Evolutionary conservation across 352 stramenopile genomes (phyloP).

Genomic region (Globisporangium megalacanthum): DNA sequence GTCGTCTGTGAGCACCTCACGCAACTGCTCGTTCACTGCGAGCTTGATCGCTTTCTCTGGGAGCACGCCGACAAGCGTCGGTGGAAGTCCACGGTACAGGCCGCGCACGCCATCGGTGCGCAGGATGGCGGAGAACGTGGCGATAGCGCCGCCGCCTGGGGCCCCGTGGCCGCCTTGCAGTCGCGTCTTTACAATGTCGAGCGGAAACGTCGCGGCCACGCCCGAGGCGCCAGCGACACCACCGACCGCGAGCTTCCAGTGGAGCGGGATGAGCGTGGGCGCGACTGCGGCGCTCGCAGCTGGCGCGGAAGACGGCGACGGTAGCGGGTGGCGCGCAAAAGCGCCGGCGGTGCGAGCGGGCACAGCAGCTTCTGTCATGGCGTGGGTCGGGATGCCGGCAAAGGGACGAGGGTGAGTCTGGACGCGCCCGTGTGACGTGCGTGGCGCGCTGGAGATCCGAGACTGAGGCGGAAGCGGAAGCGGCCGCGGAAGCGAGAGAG

Average conservation of each 20-base stretch:
- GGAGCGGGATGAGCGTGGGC: slow-evolving; percentile 52
- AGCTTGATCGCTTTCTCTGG: slow-evolving; percentile 92
- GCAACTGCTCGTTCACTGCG: slow-evolving; percentile 88
- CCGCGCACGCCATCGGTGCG: slow-evolving; percentile 59
- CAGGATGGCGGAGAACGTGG: slow-evolving; percentile 64
- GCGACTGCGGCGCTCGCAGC: slow-evolving; percentile 7
- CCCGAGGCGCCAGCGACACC: slow-evolving; percentile 83
- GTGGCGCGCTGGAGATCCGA: no score
- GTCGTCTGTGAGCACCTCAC: slow-evolving; percentile 55
- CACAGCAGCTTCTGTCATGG: no score
- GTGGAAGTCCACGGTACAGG: slow-evolving; percentile 69
- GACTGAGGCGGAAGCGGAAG: no score
- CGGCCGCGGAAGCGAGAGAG: no score
- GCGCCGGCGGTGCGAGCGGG: no score
- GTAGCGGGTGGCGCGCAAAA: neutral
- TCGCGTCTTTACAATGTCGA: slow-evolving; percentile 93
- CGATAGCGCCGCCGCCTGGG: slow-evolving; percentile 45
- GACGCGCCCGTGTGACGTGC: no score
- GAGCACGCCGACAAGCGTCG: slow-evolving; percentile 78
- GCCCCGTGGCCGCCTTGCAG: slow-evolving; percentile 69
- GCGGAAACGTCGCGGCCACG: slow-evolving; percentile 82
- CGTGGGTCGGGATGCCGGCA: no score
- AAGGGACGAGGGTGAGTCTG: no score
- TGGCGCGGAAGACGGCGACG: slow-evolving; percentile 5
- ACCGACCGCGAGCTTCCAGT: slow-evolving; percentile 81